Base-by-base conservation (phyloP, 2,329 filamentous ascomycete species). In the Acarospora socialis region DNA sequence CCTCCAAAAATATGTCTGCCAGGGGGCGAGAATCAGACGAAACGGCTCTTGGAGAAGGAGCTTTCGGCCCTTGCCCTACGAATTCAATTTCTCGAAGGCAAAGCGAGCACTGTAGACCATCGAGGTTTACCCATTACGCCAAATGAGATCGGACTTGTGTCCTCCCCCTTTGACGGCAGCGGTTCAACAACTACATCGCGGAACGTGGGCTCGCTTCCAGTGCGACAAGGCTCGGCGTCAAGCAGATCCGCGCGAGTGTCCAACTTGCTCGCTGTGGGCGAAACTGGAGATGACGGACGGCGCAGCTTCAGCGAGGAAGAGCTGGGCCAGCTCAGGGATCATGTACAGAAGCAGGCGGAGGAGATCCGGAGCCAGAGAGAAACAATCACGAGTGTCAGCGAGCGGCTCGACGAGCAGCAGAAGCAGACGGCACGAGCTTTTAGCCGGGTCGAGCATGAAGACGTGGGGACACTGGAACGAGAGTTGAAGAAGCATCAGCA, bases 401-500 rank as follows among this genome's bases (percentile, higher is more conserved):
- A 81, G 38, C 82, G 92, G 55, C 69, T 95, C 32, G 68, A 81
- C 35, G 73, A 86, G 56, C 83, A 93, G 52, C 82, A 90, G 55
- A 75, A 79, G 49, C 70, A 84, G 41, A 83, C 92, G 51, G 80
- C 86, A 55, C 73, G 75, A 49, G 80, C 82, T 19, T 74, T 93
- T 34, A 77, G 79, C 45, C 72, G 79, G 40, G 77, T 92, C 32
- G 84, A 93, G 56, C 73, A 80, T 43, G 77, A 84, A 54, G 84
- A 90, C 45, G 87, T 95, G 42, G 78, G 81, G 33, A 77, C 82
- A 21, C 67, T 95, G 23, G 87, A 95, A 60, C 74, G 87, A 37
- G 90, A 98, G 57, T 67, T 98, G 37, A 84, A 81, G 65, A 95
- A 95, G 60, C 86, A 94, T 51, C 86, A 93, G 54, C 90, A 94